Evolutionary conservation across 2,329 filamentous ascomycete genomes (phyloP), one percentile per base, ranked within the genome.

Genomic region (Colletotrichum caudatum): DNA sequence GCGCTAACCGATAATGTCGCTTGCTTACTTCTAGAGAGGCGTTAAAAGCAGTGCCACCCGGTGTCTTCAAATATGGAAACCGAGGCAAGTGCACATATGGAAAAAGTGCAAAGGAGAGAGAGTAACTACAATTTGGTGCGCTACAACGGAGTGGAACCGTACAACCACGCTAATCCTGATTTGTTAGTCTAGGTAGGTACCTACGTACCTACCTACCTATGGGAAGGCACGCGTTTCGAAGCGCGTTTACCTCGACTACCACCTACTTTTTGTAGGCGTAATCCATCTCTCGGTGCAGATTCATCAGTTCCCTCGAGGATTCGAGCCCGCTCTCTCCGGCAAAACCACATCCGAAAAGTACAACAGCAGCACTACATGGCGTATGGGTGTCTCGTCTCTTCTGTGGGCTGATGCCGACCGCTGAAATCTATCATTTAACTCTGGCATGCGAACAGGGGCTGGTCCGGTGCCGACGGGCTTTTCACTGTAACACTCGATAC

Each of bases 171-270:
- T 62, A 68, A 68, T n/a, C 58, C 26, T 14, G 14, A 5, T 20
- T 20, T 48, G 6, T 8, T 3, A 20, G 18, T 20, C 3, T 5
- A 4, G 3, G 3, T 5, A 16, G 18, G 44, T 46, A n/a, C 44
- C 44, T 46, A 46, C 20, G 7, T 46, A 46, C 7, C 8, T n/a
- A n/a, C 1, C 1, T 44, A 44, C 41, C 41, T 44, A 14, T 6
- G n/a, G 20, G 53, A 37, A 57, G 51, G 56, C 68, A 33, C 64
- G 64, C 69, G 69, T 68, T 66, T 46, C 14, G 50, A 56, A 37
- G 57, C 68, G 68, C 68, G 68, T 70, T 23, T 26, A 39, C 50
- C 33, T 64, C 50, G 51, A 64, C 60, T 56, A 48, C 65, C 58
- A 39, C 46, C 16, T 18, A 51, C 46, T 16, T 9, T 39, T 50